A percentile compares a stretch with the other conserved stretches of the same genome.
Conservation (phyloP, 805 yeast species). For the Saturnispora halmiae region DNA sequence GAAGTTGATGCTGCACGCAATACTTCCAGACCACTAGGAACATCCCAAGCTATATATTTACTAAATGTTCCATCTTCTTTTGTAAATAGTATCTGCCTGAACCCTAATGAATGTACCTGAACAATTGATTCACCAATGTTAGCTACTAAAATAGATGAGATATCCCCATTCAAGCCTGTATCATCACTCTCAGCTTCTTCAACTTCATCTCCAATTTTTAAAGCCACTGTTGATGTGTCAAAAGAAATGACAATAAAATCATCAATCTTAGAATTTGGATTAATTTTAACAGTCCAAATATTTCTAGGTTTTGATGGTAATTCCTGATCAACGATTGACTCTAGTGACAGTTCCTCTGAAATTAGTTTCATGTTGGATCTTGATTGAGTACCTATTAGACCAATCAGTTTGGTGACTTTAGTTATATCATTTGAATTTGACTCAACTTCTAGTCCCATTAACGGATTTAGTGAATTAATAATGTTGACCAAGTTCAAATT, state of each 20-base stretch:
- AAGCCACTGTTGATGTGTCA: constrained; percentile 56
- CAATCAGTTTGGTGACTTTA: constrained; percentile 30
- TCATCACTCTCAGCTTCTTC: constrained; percentile 46
- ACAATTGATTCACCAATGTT: constrained; percentile 62
- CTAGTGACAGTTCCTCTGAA: constrained; percentile 49
- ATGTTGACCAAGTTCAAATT: constrained; percentile 54
- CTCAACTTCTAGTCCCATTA: constrained; percentile 35
- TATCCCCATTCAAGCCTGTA: constrained; percentile 48
- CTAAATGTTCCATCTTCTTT: constrained; percentile 23
- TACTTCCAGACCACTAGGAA: constrained; percentile 69
- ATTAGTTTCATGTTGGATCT: constrained; percentile 40
- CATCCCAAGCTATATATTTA: constrained; percentile 56
- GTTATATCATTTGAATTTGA: constrained; percentile 18
- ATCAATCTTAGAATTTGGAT: constrained; percentile 40
- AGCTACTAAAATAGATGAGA: constrained; percentile 57
- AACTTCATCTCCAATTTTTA: constrained; percentile 72
- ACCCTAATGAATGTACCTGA: constrained; percentile 66
- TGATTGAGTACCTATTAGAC: constrained; percentile 36
- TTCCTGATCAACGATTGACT: constrained; percentile 63
- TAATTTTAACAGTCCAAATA: constrained; percentile 54
- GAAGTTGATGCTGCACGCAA: constrained; percentile 51
- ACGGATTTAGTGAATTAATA: constrained; percentile 44
- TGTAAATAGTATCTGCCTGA: constrained; percentile 46
- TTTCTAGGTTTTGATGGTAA: constrained; percentile 56
- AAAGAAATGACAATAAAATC: constrained; percentile 59